Percentiles rank a stretch among this genome's conserved stretches.
These are phyloP conservation scores for Lolium rigidum DNA, from an alignment of 176 grass and related monocot genomes.

Conservation along the genomic window DNA sequence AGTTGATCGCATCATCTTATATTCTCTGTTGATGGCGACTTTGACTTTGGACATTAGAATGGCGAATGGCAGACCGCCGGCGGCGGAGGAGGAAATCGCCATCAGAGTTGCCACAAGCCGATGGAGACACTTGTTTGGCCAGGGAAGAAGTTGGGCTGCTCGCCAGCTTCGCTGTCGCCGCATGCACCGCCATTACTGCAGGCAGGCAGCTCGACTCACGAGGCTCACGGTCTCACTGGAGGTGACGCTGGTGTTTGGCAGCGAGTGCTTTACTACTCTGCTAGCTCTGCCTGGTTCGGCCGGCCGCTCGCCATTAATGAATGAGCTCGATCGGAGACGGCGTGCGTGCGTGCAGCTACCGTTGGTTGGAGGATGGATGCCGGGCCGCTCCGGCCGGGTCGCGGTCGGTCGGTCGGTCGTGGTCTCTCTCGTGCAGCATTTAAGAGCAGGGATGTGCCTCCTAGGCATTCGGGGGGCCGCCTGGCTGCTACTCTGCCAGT, in stretches of 20 bases:
- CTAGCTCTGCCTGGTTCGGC: not conserved
- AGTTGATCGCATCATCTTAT: not conserved
- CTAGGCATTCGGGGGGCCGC: not conserved
- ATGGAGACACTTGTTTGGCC: not conserved
- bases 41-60: not conserved
- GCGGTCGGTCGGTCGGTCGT: constrained; percentile 13
- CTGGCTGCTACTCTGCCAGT: not conserved
- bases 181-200: constrained; percentile 1
- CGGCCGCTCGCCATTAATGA: constrained; percentile 14
- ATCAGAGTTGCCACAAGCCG: not conserved
- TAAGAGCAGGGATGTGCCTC: not conserved
- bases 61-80: not conserved
- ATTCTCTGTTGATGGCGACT: not conserved
- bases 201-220: not conserved
- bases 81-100: not conserved
- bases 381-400: constrained; percentile 19
- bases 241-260: not conserved
- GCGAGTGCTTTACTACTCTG: not conserved
- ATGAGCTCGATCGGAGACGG: not conserved
- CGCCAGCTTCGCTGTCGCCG: too few relatives aligned
- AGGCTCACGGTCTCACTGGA: not conserved
- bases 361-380: not conserved
- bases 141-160: not conserved
- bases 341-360: not conserved
- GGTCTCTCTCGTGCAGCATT: not conserved